A percentile compares a stretch with the other conserved stretches of the same genome.
phyloP scores from a whole-genome alignment of 2,329 filamentous ascomycete genomes.

The Colletotrichum truncatum region DNA sequence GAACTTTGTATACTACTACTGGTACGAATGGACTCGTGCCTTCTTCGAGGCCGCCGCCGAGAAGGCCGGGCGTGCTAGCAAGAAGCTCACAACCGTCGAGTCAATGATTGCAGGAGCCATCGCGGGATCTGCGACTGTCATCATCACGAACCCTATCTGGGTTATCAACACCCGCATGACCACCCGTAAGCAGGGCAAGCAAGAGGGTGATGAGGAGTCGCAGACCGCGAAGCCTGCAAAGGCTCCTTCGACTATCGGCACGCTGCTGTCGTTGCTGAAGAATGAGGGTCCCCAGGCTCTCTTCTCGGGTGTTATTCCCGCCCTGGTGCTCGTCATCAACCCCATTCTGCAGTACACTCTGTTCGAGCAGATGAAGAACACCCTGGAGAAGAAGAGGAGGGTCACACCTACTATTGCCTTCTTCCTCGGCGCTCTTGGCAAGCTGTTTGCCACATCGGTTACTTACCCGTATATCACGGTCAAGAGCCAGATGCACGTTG shows the following conservation, averaged over 20 bases:
- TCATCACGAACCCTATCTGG: constrained; percentile 99
- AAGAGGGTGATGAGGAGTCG: constrained; percentile 48
- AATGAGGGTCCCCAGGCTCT: constrained; percentile 87
- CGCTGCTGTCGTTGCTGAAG: constrained; percentile 80
- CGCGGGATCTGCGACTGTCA: constrained; percentile 91
- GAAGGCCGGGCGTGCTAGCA: constrained; percentile 76
- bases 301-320: constrained; percentile 92
- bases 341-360: constrained; percentile 98
- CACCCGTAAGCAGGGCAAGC: constrained; percentile 69
- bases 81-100: constrained; percentile 90
- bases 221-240: constrained; percentile 54
- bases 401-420: constrained; percentile 90
- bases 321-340: constrained; percentile 94
- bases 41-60: constrained; percentile 84
- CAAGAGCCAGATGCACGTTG: constrained; percentile 97
- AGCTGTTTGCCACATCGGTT: constrained; percentile 90
- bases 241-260: constrained; percentile 79
- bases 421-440: constrained; percentile 89
- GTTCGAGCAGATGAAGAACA: constrained; percentile 97
- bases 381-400: constrained; percentile 76
- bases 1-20: constrained; percentile 99
- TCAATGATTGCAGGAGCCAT: constrained; percentile 95
- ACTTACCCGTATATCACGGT: constrained; percentile 99
- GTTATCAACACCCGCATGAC: constrained; percentile 99
- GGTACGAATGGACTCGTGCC: constrained; percentile 96